Evolutionary conservation across 176 grass and related monocot genomes (phyloP).

Genomic region (Cenchrus fungigraminus): DNA sequence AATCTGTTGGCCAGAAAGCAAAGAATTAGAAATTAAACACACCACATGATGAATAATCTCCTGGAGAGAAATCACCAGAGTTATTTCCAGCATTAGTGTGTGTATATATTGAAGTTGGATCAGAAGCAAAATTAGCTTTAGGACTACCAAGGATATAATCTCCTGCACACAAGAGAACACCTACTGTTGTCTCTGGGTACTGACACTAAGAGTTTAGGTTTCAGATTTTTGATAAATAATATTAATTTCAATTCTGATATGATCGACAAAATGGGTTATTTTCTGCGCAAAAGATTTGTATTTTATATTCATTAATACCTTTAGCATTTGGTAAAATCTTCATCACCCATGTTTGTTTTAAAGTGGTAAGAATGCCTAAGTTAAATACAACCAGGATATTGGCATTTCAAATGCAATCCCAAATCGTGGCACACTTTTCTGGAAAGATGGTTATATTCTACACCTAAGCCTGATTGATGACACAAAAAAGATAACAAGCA

Average conservation of each 20-base stretch:
- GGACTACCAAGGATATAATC: background rate
- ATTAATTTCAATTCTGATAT: background rate
- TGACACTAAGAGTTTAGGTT: no score
- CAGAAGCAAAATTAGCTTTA: no score
- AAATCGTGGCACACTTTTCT: background rate
- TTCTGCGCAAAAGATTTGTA: background rate
- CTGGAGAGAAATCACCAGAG: no score
- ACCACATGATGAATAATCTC: no score
- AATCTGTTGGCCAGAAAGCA: no score
- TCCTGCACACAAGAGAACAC: background rate
- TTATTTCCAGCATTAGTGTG: no score
- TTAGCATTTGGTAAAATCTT: background rate
- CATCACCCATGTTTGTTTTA: background rate
- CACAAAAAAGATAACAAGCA: background rate
- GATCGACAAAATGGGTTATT: background rate
- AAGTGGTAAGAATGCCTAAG: background rate
- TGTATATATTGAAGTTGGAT: no score
- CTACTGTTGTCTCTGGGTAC: background rate
- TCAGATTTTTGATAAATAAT: background rate
- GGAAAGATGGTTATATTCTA: background rate
- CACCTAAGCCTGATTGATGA: background rate
- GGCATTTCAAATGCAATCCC: background rate
- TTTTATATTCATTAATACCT: slow-evolving; percentile 1
- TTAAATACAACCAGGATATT: background rate
- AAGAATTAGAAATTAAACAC: no score